Percentiles rank a stretch among this genome's conserved stretches.
Conservation (phyloP, 805 yeast genomes). For the Kockiozyma suomiensis region DNA sequence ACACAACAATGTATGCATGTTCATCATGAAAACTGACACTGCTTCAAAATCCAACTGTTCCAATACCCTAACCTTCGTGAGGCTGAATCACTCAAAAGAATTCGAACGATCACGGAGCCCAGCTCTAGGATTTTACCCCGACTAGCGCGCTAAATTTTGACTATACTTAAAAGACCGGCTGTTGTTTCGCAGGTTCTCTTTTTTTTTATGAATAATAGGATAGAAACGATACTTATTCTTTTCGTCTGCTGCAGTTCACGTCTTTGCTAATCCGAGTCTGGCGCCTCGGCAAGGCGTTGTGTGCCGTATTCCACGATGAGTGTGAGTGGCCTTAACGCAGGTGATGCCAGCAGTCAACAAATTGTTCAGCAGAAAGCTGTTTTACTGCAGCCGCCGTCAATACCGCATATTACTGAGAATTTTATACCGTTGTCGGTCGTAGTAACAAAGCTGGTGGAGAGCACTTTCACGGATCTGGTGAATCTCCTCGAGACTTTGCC, state of each 20-base stretch:
- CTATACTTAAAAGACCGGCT: too few relatives aligned
- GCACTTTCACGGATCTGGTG: constrained; percentile 64
- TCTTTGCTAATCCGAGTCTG: constrained; percentile 8
- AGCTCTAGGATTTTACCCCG: background rate
- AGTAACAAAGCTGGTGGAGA: constrained; percentile 59
- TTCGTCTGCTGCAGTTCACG: constrained; percentile 1
- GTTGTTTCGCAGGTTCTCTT: too few relatives aligned
- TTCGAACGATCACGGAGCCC: background rate
- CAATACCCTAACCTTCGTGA: constrained; percentile 2
- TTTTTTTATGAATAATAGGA: background rate
- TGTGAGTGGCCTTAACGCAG: background rate
- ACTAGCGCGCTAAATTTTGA: too few relatives aligned
- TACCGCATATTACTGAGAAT: constrained; percentile 75
- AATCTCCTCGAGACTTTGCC: constrained; percentile 64
- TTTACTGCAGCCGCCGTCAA: constrained; percentile 34
- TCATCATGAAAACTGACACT: too few relatives aligned
- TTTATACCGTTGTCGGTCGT: constrained; percentile 66
- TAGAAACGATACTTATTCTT: background rate
- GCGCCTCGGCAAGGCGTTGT: constrained; percentile 21
- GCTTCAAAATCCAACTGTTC: background rate
- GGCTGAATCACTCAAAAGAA: constrained; percentile 5
- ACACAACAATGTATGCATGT: too few relatives aligned
- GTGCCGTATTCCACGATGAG: constrained; percentile 8
- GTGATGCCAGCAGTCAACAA: background rate
- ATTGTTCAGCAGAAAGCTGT: background rate